These are phyloP conservation scores for Lactarius psammicola DNA, from an alignment of 768 basidiomycete species.

Conservation along the genomic window DNA sequence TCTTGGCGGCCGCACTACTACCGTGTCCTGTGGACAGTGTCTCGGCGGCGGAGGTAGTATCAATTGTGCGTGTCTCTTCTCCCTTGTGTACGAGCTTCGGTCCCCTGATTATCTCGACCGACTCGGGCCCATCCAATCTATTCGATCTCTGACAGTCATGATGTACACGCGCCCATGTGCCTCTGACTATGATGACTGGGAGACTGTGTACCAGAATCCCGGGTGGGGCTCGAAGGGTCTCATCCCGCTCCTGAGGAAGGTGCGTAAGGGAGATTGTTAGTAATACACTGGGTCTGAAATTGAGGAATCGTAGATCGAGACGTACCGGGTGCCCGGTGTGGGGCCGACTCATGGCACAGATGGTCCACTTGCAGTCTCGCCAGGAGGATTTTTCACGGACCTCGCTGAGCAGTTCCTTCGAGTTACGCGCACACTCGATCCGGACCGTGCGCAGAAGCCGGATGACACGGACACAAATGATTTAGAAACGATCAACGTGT, in stretches of 20 bases:
- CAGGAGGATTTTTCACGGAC: constrained; percentile 33
- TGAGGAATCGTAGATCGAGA: constrained; percentile 36
- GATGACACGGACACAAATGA: constrained; percentile 26
- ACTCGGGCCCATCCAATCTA: too few species aligned
- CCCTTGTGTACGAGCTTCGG: neutral
- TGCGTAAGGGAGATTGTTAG: constrained; percentile 25
- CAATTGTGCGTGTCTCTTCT: constrained; percentile 46
- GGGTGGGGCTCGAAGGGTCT: constrained; percentile 60
- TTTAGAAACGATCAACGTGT: constrained; percentile 30
- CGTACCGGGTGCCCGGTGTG: constrained; percentile 36
- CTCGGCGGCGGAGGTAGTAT: constrained; percentile 59
- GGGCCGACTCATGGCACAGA: constrained; percentile 44
- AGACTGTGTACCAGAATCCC: constrained; percentile 45
- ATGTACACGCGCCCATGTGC: constrained; percentile 58
- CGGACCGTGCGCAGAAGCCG: constrained; percentile 26
- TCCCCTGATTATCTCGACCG: neutral
- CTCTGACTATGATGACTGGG: constrained; percentile 63
- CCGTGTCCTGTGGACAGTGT: constrained; percentile 47
- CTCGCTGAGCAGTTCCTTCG: constrained; percentile 33
- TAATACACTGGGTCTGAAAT: neutral
- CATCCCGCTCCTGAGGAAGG: constrained; percentile 59
- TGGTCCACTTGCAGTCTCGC: constrained; percentile 45
- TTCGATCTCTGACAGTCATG: constrained; percentile 32
- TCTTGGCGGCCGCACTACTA: constrained; percentile 43
- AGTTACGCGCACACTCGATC: constrained; percentile 30